Evolutionary conservation across 345 rosid genomes (phyloP), one percentile per base, ranked within the genome.

Genomic region (Arabidopsis arenosa): DNA sequence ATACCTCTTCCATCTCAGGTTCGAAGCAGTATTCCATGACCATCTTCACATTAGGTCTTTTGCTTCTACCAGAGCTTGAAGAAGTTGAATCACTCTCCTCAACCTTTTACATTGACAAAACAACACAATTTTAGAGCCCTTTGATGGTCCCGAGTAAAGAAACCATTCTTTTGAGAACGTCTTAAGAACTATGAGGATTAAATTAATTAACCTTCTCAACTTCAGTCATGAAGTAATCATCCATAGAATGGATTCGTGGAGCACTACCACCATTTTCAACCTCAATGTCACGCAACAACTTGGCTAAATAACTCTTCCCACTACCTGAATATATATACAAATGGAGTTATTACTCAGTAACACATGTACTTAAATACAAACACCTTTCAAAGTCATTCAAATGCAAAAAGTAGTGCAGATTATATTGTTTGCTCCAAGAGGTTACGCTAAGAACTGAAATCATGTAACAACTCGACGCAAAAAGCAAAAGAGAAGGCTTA

Each of bases 1-100:
- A 71, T 86, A 94, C 97, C 98, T 89, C 97, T 84, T 87, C 97
- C 98, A 94, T 90, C 84, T 94, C 98, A 73, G 97, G 91, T 83
- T 94, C 98, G 73, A 89, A 94, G 76, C 91, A 89, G 82, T 92
- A 92, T 81, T 94, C 96, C 93, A 92, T 90, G 79, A 92, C 91
- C 75, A 40, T 92, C 83, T 87, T 92, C 26, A 84, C 70, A 17
- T 78, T 32, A 70, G 86, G 77, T 75, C 89, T 94, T 87, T 86
- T 94, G 84, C 93, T 83, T 87, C 90, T 83, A 54, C 66, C 73
- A 26, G 80, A 80, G 80, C 80, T 76, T 45, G 82, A 82, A 45
- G 96, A 87, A 58, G 84, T 85, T 66, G 83, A 81, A 79, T 90
- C 93, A 81, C 54, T 74, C 69, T 90, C 93, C 79, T 85, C 98